Conservation (phyloP, 2,329 filamentous ascomycete species). For the Hawksworthiomyces lignivorus region DNA sequence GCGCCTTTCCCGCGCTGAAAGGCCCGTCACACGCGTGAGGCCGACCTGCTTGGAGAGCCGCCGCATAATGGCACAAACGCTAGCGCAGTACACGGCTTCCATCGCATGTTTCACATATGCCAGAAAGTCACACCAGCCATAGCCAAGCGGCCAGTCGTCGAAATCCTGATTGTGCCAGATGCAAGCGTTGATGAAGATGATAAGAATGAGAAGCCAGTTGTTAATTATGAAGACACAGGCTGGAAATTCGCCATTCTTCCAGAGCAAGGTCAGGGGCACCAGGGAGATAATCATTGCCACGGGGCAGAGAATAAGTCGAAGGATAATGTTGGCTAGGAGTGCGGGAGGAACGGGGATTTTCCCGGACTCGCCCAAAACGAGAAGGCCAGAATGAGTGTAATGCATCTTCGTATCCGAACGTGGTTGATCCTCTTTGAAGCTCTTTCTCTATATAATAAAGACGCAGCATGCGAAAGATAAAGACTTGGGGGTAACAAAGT, state of each 20-base stretch:
- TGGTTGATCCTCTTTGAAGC: too few relatives aligned
- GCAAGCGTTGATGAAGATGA: constrained; percentile 41
- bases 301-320: constrained; percentile 39
- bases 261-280: constrained; percentile 44
- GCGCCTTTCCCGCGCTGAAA: constrained; percentile 33
- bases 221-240: constrained; percentile 41
- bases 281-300: constrained; percentile 38
- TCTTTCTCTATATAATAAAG: too few relatives aligned
- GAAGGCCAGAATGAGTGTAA: constrained; percentile 3
- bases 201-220: constrained; percentile 38
- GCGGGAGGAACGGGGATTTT: neutral
- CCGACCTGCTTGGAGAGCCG: constrained; percentile 45
- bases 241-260: constrained; percentile 46
- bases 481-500: too few relatives aligned
- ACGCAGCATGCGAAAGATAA: too few relatives aligned
- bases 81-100: constrained; percentile 39
- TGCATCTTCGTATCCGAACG: too few relatives aligned
- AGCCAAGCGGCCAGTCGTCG: constrained; percentile 41
- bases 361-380: constrained; percentile 11
- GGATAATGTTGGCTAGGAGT: constrained; percentile 37
- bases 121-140: constrained; percentile 47
- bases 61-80: constrained; percentile 47
- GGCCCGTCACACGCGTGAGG: constrained; percentile 31
- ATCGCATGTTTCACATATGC: constrained; percentile 28
- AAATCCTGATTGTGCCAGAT: constrained; percentile 48